These are phyloP conservation scores for Backusella westeae DNA, from an alignment of 192 early-diverging fungal species.

Conservation along the genomic window DNA sequence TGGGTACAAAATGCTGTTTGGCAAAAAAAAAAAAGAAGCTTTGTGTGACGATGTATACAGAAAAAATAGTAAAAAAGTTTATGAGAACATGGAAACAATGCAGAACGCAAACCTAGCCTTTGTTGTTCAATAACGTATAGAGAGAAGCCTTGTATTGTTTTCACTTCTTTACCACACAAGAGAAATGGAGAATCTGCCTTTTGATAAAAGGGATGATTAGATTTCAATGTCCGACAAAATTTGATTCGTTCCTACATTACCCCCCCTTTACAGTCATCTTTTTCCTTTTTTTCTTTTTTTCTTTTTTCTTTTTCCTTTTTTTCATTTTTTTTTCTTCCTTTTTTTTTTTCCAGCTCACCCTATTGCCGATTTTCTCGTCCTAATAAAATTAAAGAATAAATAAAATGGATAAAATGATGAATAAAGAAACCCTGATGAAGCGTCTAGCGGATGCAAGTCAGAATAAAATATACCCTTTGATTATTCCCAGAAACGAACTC, in stretches of 20 bases:
- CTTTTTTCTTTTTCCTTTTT: not conserved
- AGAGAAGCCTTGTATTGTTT: not conserved
- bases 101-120: not conserved
- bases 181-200: not conserved
- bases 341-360: not conserved
- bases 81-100: not conserved
- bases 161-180: not conserved
- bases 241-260: not conserved
- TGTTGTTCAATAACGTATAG: not conserved
- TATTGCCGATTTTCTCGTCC: not conserved
- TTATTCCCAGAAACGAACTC: slow-evolving; percentile 18
- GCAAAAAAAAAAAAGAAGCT: not conserved
- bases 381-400: not conserved
- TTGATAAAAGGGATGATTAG: not conserved
- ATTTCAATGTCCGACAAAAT: not conserved
- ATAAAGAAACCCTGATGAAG: slow-evolving; percentile 17
- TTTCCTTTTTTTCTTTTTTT: not conserved
- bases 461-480: slow-evolving; percentile 17
- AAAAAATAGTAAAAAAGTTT: not conserved
- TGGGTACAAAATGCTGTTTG: not conserved
- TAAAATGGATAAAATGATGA: slow-evolving; percentile 3
- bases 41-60: not conserved
- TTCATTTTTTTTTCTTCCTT: not conserved
- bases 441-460: slow-evolving; percentile 21
- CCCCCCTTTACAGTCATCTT: not conserved